A percentile compares a stretch with the other conserved stretches of the same genome.
These are phyloP conservation scores for Mangifera indica DNA, from an alignment of 345 rosid species.

Conservation along the genomic window DNA sequence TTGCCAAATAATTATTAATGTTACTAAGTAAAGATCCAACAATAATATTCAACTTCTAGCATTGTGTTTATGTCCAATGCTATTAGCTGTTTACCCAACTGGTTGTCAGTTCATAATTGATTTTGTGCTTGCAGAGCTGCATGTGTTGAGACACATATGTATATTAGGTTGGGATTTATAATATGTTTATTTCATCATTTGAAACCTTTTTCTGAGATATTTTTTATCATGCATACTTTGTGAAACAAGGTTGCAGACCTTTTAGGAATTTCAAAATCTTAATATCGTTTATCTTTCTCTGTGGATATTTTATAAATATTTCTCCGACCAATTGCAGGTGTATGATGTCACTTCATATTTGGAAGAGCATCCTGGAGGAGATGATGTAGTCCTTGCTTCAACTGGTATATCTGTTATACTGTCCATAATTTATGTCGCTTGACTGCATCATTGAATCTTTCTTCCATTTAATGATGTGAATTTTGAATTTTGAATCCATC, in stretches of 20 bases:
- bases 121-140: neutral
- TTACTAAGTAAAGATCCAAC: no score
- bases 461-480: neutral
- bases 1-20: no score
- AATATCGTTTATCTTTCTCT: neutral
- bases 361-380: slow-evolving; percentile 98
- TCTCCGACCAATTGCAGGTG: slow-evolving; percentile 44
- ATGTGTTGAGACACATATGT: neutral
- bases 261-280: neutral
- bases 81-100: neutral
- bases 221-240: neutral
- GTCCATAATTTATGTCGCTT: neutral
- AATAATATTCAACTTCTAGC: no score
- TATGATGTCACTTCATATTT: slow-evolving; percentile 77
- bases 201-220: neutral
- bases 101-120: no score
- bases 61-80: neutral
- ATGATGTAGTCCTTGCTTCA: slow-evolving; percentile 71
- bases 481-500: neutral
- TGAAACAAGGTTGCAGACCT: neutral
- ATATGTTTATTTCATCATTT: neutral
- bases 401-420: slow-evolving; percentile 46
- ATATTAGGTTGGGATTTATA: slow-evolving; percentile 5
- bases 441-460: neutral
- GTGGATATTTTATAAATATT: neutral